Evolutionary conservation across 2,329 filamentous ascomycete species (phyloP), one percentile per base, ranked within the genome.

Genomic region (Daldinia sp.): DNA sequence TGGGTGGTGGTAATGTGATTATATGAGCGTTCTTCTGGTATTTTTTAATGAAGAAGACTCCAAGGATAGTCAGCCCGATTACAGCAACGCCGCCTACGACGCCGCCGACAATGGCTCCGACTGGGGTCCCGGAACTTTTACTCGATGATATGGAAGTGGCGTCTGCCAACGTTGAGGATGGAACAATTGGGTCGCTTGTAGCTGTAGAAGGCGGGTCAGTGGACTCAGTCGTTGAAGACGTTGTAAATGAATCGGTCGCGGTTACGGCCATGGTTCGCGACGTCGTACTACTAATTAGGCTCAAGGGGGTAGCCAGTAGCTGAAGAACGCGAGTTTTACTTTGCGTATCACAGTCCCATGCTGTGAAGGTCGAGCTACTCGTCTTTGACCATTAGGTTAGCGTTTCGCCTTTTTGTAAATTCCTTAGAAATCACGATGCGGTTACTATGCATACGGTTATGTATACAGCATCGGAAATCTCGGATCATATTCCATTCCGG

Each of bases 61-160:
- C 72, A 3, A 72, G 26, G 1, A 63, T 46, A 39, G 61, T 44
- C 12, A 72, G 42, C n/a, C 41, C 54, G 39, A 73, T 50, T 6
- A 65, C 50, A 20, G 70, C 63, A 26, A 73, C 20, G 20, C 72
- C 66, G 13, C 72, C 70, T 3, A 73, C 60, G 9, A 71, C 68
- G 15, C 72, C 68, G 2, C 69, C 67, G 28, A 67, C 50, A 39
- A 72, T 71, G 20, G 67, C 68, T 18, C 67, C 71, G 4, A 58
- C 28, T 15, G 65, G 61, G 6, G 56, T 44, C 0, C 30, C 48
- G 3, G 69, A 69, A 15, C 10, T 30, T 12, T 39, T 58, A n/a
- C 48, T 63, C 10, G 63, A 42, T 3, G 67, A n/a, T 54, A 59
- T 35, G 13, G 62, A 58, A 44, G 26, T 28, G 7, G 23, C 33